Base-by-base conservation (phyloP, 2,329 filamentous ascomycete species). In the Botrytis paeoniae region DNA sequence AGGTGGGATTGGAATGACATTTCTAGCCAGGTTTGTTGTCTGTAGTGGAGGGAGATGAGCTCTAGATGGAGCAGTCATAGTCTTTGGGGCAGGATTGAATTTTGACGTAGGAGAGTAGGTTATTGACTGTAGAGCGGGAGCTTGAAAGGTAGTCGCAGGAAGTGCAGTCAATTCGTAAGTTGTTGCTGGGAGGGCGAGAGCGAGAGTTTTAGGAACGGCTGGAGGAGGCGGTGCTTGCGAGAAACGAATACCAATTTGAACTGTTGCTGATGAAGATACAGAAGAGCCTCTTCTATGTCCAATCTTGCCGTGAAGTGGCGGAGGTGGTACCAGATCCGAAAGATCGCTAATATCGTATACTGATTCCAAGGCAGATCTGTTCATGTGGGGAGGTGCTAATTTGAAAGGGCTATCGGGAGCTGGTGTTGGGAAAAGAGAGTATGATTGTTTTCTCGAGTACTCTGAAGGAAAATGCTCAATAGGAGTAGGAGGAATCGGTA, bases 191-290 rank as follows among this genome's bases (percentile, higher is more conserved):
- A 79, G 62, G 77, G 81, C 74, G 16, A 78, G 57, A 77, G 81
- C 74, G 14, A 76, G 70, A 9, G 51, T 60, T 4, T 73, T 64
- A 1, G 74, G 39, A 51, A 74, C 71, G 41, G 75, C 73, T 69
- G 72, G 65, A 25, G 75, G 71, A n/a, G 32, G 32, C 73, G 81
- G 74, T 70, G 80, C 45, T 87, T 85, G 71, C 86, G 91, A 93
- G 72, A 93, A 84, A 18, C 91, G 87, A 25, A 93, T 84, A 1
- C 91, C 91, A 69, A 93, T 93, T 78, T 92, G 90, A 18, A 93
- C 90, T 0, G 90, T 93, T 37, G 90, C 90, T 16, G 88, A 88
- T 62, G 91, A 92, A 25, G 84, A 85, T 60, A 89, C 84, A 1
- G 91, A 93, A 8, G 89, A 89, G 73, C 89, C 85, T 62, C 90